phyloP scores from a whole-genome alignment of 495 filamentous ascomycete genomes.

The Polyplosphaeria fusca region DNA sequence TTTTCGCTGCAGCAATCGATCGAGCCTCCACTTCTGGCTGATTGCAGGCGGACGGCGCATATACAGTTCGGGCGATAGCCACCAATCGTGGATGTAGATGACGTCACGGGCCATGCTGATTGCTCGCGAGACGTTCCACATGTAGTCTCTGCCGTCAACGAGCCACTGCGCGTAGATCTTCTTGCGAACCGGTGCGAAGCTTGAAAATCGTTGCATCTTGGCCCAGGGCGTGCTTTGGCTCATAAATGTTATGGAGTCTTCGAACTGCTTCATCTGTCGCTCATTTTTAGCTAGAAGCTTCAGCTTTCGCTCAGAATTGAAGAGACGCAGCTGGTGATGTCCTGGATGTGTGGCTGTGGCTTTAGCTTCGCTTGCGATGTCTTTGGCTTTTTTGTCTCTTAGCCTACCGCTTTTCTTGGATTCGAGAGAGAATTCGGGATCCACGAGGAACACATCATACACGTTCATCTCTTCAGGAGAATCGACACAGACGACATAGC shows the following conservation, averaged over 20 bases:
- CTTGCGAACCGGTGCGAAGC: conserved; percentile 86
- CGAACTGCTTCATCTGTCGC: conserved; percentile 83
- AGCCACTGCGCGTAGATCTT: conserved; percentile 93
- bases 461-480: conserved; percentile 98
- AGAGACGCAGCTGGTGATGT: conserved; percentile 78
- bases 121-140: conserved; percentile 97
- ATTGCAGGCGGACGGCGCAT: conserved; percentile 92
- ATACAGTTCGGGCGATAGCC: conserved; percentile 95
- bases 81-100: conserved; percentile 99
- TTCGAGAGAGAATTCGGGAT: conserved; percentile 75
- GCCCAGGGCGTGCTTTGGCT: conserved; percentile 74
- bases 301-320: conserved; percentile 83
- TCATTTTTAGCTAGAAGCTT: conserved; percentile 92
- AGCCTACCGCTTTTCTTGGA: conserved; percentile 57
- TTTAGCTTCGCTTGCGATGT: conserved; percentile 53
- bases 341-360: conserved; percentile 57
- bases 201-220: conserved; percentile 78
- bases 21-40: conserved; percentile 97
- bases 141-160: conserved; percentile 94
- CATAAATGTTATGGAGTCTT: conserved; percentile 88
- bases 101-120: conserved; percentile 98
- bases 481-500: conserved; percentile 95
- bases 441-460: conserved; percentile 95
- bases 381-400: conserved; percentile 55
- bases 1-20: conserved; percentile 90